Percentiles rank a stretch among this genome's conserved stretches.
phyloP scores from a whole-genome alignment of 1,284 basidiomycete genomes.

The Sporisorium graminicola region DNA sequence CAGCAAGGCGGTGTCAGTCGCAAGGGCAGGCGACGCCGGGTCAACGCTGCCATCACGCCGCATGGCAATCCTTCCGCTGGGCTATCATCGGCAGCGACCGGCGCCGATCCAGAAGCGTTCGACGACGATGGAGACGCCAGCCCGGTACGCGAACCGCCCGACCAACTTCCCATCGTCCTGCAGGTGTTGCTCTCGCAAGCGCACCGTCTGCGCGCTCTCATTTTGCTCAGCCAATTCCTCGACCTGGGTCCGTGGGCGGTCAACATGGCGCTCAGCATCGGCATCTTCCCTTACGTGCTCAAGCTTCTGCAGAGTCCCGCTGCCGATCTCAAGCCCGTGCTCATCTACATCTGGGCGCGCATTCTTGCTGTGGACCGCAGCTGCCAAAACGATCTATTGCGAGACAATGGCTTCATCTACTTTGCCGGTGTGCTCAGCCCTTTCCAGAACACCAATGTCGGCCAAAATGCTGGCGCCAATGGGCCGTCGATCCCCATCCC shows the following conservation, averaged over 20 bases:
- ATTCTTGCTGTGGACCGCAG: constrained; percentile 94
- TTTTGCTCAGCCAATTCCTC: constrained; percentile 96
- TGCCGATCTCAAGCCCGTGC: constrained; percentile 92
- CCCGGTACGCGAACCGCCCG: constrained; percentile 79
- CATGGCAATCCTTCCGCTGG: constrained; percentile 48
- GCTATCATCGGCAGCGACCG: constrained; percentile 39
- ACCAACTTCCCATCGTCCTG: constrained; percentile 95
- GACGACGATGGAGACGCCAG: constrained; percentile 75
- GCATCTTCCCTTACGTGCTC: constrained; percentile 98
- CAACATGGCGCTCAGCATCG: constrained; percentile 94
- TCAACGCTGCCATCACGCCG: constrained; percentile 50
- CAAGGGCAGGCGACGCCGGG: constrained; percentile 59
- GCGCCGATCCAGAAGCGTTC: constrained; percentile 39
- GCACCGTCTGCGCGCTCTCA: constrained; percentile 92
- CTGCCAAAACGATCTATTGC: constrained; percentile 90
- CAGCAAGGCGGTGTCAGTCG: constrained; percentile 70
- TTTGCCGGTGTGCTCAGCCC: constrained; percentile 66
- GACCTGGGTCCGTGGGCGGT: constrained; percentile 99
- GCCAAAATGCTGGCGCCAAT: constrained; percentile 32
- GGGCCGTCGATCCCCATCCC: constrained; percentile 76
- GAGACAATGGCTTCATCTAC: constrained; percentile 73
- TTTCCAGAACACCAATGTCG: constrained; percentile 41
- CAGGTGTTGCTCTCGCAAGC: constrained; percentile 97
- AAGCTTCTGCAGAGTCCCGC: constrained; percentile 95
- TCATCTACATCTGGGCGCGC: constrained; percentile 99